Conservation (phyloP, 805 yeast species). For the Jamesozyma jinghongensis region DNA sequence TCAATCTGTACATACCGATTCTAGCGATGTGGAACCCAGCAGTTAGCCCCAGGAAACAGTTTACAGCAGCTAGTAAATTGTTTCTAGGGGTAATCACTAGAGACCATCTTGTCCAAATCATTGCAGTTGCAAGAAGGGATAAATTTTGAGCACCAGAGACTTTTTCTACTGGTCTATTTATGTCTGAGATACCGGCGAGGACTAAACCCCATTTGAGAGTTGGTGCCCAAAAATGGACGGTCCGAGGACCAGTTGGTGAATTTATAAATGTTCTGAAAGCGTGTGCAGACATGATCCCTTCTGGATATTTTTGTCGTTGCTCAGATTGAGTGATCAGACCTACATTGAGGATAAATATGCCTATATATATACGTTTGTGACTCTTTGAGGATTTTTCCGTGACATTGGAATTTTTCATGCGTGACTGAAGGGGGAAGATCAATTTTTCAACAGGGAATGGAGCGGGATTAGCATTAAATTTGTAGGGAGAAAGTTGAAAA, state of each 20-base stretch:
- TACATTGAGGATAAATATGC: not conserved
- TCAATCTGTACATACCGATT: conserved; percentile 56
- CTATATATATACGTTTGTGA: not conserved
- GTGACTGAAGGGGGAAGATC: too few relatives aligned
- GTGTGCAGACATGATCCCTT: conserved; percentile 12
- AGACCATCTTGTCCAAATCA: conserved; percentile 98
- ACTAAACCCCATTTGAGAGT: conserved; percentile 84
- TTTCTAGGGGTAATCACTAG: conserved; percentile 87
- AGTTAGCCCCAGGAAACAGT: conserved; percentile 84
- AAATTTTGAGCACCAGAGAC: conserved; percentile 64
- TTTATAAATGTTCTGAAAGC: conserved; percentile 60
- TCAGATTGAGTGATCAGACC: not conserved
- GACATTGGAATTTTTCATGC: too few relatives aligned
- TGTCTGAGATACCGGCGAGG: conserved; percentile 82
- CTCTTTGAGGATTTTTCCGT: too few relatives aligned
- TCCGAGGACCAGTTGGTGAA: conserved; percentile 91
- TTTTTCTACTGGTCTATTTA: conserved; percentile 85
- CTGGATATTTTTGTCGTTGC: not conserved
- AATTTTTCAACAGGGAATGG: too few relatives aligned
- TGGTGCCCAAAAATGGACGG: conserved; percentile 96
- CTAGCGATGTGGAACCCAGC: conserved; percentile 80
- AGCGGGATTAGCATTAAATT: too few relatives aligned
- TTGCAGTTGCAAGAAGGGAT: conserved; percentile 85
- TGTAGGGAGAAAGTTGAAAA: too few relatives aligned
- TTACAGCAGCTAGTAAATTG: conserved; percentile 80